Percentiles rank a stretch among this genome's conserved stretches.
phyloP scores from a whole-genome alignment of 805 yeast genomes.

The Zygotorulaspora chibaensis region DNA sequence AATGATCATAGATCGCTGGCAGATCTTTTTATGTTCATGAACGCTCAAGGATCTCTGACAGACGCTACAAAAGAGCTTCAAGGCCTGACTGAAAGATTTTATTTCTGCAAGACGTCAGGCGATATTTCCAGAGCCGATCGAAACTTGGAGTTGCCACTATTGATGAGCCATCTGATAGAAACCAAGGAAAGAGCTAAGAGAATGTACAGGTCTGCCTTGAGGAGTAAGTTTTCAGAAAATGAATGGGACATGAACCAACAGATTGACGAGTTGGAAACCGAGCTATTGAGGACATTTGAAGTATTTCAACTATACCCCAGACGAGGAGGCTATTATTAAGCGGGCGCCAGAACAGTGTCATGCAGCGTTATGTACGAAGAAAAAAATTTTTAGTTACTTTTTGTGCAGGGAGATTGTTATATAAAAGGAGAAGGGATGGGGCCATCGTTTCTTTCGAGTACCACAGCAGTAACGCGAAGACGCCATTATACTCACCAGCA shows the following conservation, averaged over 20 bases:
- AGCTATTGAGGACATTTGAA: constrained; percentile 17
- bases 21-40: constrained; percentile 9
- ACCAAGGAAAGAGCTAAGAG: constrained; percentile 23
- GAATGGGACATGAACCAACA: constrained; percentile 15
- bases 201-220: constrained; percentile 16
- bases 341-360: too few relatives aligned
- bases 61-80: constrained; percentile 17
- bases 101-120: constrained; percentile 2
- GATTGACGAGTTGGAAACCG: constrained; percentile 14
- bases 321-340: constrained; percentile 17
- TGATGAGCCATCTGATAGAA: constrained; percentile 16
- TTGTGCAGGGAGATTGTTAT: too few relatives aligned
- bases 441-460: not conserved
- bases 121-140: constrained; percentile 1
- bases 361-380: too few relatives aligned
- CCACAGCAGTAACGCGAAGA: too few relatives aligned
- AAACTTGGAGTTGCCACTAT: constrained; percentile 9
- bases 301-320: constrained; percentile 17
- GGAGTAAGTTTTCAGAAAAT: constrained; percentile 9
- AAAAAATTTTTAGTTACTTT: too few relatives aligned
- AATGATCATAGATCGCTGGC: constrained; percentile 2
- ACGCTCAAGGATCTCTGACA: constrained; percentile 5
- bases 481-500: too few relatives aligned
- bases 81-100: constrained; percentile 15
- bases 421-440: too few relatives aligned